Conservation (phyloP, 2,329 filamentous ascomycete genomes). For the Graphiopsis chlorocephala region DNA sequence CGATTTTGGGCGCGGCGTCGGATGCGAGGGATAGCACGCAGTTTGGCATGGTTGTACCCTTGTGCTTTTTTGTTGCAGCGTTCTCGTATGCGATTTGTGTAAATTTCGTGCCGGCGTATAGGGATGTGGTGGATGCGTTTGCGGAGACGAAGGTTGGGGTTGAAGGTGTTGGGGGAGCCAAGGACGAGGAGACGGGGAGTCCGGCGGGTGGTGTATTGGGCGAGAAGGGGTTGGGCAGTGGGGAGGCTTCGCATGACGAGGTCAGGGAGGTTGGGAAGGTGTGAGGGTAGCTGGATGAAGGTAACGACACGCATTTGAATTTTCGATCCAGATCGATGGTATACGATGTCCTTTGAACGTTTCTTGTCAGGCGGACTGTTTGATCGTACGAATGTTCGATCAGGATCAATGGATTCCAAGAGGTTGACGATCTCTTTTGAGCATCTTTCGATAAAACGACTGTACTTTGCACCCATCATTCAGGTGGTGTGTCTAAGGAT, state of each 20-base stretch:
- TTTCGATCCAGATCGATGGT: too few relatives aligned
- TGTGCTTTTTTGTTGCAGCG: constrained; percentile 50
- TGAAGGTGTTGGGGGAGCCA: constrained; percentile 20
- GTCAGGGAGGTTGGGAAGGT: constrained; percentile 11
- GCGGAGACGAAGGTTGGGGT: constrained; percentile 47
- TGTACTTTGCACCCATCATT: too few relatives aligned
- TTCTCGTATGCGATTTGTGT: constrained; percentile 47
- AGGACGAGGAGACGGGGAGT: constrained; percentile 6
- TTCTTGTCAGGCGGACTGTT: too few relatives aligned
- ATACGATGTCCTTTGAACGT: too few relatives aligned
- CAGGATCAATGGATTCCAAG: too few relatives aligned
- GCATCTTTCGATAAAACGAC: too few relatives aligned
- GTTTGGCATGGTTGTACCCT: constrained; percentile 64
- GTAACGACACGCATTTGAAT: too few relatives aligned
- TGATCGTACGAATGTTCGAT: too few relatives aligned
- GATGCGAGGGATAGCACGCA: constrained; percentile 62
- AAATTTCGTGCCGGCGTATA: constrained; percentile 66
- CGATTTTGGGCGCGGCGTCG: constrained; percentile 66
- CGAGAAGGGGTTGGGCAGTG: constrained; percentile 3
- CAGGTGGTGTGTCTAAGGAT: too few relatives aligned
- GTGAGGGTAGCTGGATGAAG: not conserved
- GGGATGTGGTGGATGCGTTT: constrained; percentile 59
- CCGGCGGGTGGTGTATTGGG: constrained; percentile 6
- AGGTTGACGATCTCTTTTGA: too few relatives aligned
- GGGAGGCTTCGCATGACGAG: constrained; percentile 6